Conservation (phyloP, 225 moss, liverwort and hornwort species). For the Pseudoscleropodium purum region DNA sequence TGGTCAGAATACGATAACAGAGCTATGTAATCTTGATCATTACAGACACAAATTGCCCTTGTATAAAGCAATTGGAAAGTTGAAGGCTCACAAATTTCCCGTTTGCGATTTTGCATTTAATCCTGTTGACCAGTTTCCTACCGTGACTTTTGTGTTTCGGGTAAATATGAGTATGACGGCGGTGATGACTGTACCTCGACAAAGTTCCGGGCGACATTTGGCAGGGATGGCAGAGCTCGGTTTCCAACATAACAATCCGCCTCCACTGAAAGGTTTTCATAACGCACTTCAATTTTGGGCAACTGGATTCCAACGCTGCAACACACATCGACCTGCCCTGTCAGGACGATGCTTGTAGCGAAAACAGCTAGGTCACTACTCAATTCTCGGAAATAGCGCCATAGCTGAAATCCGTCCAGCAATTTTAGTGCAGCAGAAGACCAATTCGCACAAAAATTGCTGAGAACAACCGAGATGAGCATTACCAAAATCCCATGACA, state of each 20-base stretch:
- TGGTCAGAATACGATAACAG: neutral
- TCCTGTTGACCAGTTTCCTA: neutral
- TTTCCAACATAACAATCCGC: constrained; percentile 48
- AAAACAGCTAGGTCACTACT: neutral
- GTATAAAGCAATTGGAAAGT: neutral
- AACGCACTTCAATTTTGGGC: constrained; percentile 61
- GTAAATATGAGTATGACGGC: neutral
- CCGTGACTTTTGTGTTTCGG: neutral
- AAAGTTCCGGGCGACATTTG: constrained; percentile 38
- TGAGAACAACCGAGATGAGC: neutral
- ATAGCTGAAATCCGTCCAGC: neutral
- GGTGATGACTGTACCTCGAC: constrained; percentile 22
- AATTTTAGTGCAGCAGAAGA: neutral
- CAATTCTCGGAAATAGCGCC: neutral
- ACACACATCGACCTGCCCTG: neutral
- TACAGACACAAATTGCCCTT: neutral
- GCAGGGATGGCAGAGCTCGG: constrained; percentile 51
- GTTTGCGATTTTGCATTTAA: too few species aligned
- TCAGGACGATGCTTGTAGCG: neutral
- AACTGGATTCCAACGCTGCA: constrained; percentile 64
- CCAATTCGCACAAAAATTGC: neutral
- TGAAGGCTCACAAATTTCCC: neutral
- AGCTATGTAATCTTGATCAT: neutral
- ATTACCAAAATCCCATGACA: neutral
- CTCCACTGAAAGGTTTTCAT: constrained; percentile 47